phyloP scores from a whole-genome alignment of 1,139 yeast species.

The Sugiyamaella grinbergsii region DNA sequence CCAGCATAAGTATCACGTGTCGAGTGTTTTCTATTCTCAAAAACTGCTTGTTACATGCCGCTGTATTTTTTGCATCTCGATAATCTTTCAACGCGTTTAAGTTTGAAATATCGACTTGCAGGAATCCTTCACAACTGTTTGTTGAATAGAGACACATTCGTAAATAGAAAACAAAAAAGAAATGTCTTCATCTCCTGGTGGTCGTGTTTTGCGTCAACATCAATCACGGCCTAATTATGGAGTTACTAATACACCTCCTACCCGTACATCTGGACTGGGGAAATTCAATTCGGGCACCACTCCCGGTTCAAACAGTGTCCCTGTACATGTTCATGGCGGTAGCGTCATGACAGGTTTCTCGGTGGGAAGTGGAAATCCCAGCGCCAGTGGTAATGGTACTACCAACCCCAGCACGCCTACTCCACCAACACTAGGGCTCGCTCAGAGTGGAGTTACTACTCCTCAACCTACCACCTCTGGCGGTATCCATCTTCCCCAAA shows the following conservation, averaged over 20 bases:
- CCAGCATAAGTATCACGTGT: too few species aligned
- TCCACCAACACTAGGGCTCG: conserved; percentile 2
- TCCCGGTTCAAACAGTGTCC: neutral
- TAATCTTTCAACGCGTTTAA: neutral
- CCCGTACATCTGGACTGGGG: neutral
- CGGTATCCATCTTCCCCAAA: conserved; percentile 20
- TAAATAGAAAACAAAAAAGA: neutral
- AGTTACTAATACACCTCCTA: neutral
- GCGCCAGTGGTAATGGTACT: neutral
- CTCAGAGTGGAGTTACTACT: conserved; percentile 11
- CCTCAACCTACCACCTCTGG: conserved; percentile 15
- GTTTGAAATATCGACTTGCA: neutral
- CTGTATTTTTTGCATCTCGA: too few species aligned
- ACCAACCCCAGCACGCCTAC: conserved; percentile 7
- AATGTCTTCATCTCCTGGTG: conserved; percentile 10
- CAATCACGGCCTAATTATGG: conserved; percentile 9
- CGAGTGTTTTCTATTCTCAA: too few species aligned
- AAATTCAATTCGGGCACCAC: neutral
- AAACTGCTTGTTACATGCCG: too few species aligned
- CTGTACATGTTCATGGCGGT: conserved; percentile 12
- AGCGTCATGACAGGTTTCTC: conserved; percentile 11
- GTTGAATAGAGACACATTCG: neutral
- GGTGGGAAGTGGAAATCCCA: neutral
- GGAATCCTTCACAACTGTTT: neutral
- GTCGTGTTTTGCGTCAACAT: conserved; percentile 17